Percentiles rank a stretch among this genome's conserved stretches.
Evolutionary conservation across 2,329 filamentous ascomycete species (phyloP).

Genomic region (Rutstroemia sp.): DNA sequence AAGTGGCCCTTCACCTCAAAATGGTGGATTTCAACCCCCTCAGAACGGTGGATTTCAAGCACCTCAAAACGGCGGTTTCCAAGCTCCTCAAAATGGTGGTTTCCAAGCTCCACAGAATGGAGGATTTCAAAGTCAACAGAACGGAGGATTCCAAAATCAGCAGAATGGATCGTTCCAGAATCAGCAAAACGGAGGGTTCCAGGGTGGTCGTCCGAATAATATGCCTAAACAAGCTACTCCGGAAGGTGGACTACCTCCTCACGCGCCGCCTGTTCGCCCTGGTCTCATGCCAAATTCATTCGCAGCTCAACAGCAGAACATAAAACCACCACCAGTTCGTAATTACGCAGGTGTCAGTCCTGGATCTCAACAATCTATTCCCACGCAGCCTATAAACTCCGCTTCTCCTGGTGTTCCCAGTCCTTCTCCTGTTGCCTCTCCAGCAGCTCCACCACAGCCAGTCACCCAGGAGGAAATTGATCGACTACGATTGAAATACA

Average conservation of each 20-base stretch:
- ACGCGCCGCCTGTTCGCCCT: conserved; percentile 55
- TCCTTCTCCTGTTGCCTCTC: conserved; percentile 3
- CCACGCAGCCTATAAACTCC: not conserved
- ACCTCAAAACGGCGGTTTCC: too few relatives aligned
- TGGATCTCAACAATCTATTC: not conserved
- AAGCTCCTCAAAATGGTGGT: not conserved
- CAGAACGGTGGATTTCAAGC: too few relatives aligned
- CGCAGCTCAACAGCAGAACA: conserved; percentile 40
- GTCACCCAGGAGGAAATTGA: conserved; percentile 78
- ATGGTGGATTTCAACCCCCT: conserved; percentile 1
- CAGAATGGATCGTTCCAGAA: conserved; percentile 6
- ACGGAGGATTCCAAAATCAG: conserved; percentile 9
- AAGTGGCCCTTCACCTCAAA: conserved; percentile 13
- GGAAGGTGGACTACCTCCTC: conserved; percentile 43
- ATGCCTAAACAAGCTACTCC: conserved; percentile 17
- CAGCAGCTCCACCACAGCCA: conserved; percentile 20
- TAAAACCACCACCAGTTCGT: conserved; percentile 46
- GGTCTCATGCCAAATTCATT: conserved; percentile 54
- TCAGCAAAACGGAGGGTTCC: conserved; percentile 12
- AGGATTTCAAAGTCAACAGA: conserved; percentile 7
- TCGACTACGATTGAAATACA: conserved; percentile 55
- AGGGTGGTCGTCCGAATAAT: conserved; percentile 14
- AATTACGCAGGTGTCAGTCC: conserved; percentile 28
- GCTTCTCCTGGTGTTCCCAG: conserved; percentile 1
- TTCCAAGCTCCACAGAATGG: not conserved